Base-by-base conservation (phyloP, 192 early-diverging fungal genomes). In the Rhizoclosmatium globosum region DNA sequence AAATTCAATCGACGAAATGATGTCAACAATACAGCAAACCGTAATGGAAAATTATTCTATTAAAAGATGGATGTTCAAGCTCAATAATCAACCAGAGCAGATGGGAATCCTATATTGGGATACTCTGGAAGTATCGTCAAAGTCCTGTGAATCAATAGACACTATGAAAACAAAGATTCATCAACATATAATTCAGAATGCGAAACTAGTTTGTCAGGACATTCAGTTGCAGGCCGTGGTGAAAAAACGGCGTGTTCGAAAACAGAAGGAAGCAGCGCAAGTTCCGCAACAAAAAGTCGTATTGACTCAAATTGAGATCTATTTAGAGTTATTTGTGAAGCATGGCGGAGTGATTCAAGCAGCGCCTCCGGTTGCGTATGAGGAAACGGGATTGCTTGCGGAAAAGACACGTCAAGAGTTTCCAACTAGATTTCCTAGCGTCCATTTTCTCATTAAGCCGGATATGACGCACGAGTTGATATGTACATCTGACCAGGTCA, bases 311-410 rank as follows among this genome's bases (percentile, higher is more conserved):
- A 53, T 53, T 72, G 70, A 72, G 21, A 70, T 50, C 43, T 42
- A 70, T 68, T 21, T 56, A 13, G 43, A 3, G 13, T 58, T 73
- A 17, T 44, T 75, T 43, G 39, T 53, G 53, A 58, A 48, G 39
- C 44, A 56, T 15, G 76, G 76, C 2, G 76, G 76, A 9, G 66
- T 68, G 23, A 44, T 77, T 65, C 43, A 77, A 50, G 62, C 65
- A 2, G 66, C 76, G 4, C 76, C 76, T 2, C 76, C 76, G 15
- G 76, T 77, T 19, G 11, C 13, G 23, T 64, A 77, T 39, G 65
- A 64, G 17, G 39, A 46, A 13, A 50, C 31, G 3, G 23, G 38
- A 15, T 38, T 69, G 17, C 11, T 77, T 43, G 64, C 71, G 47
- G 76, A 56, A 23, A 47, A 38, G 11, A 7, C 43, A 15, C 47